phyloP scores from a whole-genome alignment of 805 yeast genomes.

The Candida alai region DNA sequence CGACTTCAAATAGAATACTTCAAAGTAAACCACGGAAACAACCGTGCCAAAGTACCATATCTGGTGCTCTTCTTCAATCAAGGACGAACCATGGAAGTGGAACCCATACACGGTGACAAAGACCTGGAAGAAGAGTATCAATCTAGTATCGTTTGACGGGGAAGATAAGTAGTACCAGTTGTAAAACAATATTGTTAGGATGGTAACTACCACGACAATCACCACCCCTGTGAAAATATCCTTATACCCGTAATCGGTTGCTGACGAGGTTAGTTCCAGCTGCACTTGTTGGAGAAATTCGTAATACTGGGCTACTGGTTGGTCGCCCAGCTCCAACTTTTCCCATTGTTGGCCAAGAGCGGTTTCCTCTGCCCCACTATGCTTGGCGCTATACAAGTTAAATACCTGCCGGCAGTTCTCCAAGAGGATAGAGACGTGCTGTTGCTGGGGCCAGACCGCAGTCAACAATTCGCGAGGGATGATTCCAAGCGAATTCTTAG shows the following conservation, averaged over 20 bases:
- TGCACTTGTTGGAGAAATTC: constrained; percentile 47
- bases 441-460: constrained; percentile 42
- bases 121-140: constrained; percentile 23
- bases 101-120: constrained; percentile 49
- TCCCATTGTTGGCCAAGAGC: constrained; percentile 12
- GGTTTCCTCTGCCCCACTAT: constrained; percentile 15
- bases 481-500: constrained; percentile 72
- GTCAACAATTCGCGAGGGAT: constrained; percentile 56
- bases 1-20: constrained; percentile 6
- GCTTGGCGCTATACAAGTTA: constrained; percentile 42
- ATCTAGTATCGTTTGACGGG: constrained; percentile 9
- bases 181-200: constrained; percentile 23
- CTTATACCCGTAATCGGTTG: constrained; percentile 68
- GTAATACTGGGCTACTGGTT: constrained; percentile 11
- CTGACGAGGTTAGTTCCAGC: constrained; percentile 47
- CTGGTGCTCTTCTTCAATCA: constrained; percentile 95
- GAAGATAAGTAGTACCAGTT: constrained; percentile 12
- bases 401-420: constrained; percentile 60
- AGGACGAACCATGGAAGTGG: constrained; percentile 74
- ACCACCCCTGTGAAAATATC: constrained; percentile 39
- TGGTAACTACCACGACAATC: constrained; percentile 24
- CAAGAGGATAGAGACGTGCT: constrained; percentile 33
- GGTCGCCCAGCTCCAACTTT: constrained; percentile 5
- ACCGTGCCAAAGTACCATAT: constrained; percentile 72
- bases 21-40: constrained; percentile 12